Conservation (phyloP, 78 protist genomes). For the Dictyostelium citrinum region DNA sequence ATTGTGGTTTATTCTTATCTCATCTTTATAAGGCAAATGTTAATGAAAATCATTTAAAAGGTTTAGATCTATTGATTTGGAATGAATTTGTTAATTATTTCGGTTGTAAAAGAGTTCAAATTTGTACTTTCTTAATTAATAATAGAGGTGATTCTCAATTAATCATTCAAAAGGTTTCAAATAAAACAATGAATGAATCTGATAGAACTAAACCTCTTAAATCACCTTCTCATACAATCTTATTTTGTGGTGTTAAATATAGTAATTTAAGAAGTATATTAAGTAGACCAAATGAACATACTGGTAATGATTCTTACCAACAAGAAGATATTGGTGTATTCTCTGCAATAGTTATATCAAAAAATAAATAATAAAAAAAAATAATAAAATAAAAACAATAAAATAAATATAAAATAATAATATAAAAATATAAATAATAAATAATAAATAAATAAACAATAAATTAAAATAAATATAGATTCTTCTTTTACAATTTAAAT, state of each 20-base stretch:
- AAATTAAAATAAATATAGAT: too few species aligned
- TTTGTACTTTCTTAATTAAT: neutral
- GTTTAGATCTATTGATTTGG: neutral
- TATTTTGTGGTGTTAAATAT: neutral
- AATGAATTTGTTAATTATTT: neutral
- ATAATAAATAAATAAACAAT: too few species aligned
- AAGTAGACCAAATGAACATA: neutral
- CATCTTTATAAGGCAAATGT: constrained; percentile 8
- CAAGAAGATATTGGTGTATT: neutral
- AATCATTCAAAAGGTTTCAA: neutral
- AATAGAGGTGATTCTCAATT: neutral
- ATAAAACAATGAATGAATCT: neutral
- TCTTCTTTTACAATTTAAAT: too few species aligned
- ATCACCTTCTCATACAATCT: neutral
- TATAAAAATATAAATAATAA: too few species aligned
- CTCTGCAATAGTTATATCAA: neutral
- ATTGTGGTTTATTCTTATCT: neutral
- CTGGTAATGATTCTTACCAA: neutral
- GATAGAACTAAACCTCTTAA: neutral
- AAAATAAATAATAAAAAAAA: neutral
- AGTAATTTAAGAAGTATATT: neutral
- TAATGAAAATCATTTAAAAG: neutral
- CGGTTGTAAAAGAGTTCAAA: neutral
- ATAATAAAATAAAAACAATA: neutral
- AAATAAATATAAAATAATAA: too few species aligned